These are phyloP conservation scores for Apiospora arundinis DNA, from an alignment of 2,329 filamentous ascomycete species.

Conservation along the genomic window DNA sequence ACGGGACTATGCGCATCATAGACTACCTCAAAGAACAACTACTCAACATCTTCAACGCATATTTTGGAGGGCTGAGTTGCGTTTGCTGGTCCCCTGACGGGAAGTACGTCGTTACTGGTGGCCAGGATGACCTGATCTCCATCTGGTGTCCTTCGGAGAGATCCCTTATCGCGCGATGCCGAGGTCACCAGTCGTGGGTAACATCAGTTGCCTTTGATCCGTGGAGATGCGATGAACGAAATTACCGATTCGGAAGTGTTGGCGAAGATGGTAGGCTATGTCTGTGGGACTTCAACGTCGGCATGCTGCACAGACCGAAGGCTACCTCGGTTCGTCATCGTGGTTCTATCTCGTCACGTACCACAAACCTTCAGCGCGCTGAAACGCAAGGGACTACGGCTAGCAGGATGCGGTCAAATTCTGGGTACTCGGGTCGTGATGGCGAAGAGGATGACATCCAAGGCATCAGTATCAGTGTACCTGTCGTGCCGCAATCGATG, in stretches of 20 bases:
- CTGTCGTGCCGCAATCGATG: conserved; percentile 82
- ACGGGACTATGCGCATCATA: conserved; percentile 87
- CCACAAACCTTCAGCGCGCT: conserved; percentile 57
- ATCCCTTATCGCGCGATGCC: conserved; percentile 86
- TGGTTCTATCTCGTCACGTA: conserved; percentile 59
- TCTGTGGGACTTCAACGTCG: conserved; percentile 96
- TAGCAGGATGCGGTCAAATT: conserved; percentile 73
- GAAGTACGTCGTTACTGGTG: conserved; percentile 92
- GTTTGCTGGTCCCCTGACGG: conserved; percentile 98
- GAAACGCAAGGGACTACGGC: conserved; percentile 66
- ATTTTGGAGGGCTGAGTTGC: conserved; percentile 91
- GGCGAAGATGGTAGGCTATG: conserved; percentile 91
- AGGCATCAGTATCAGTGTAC: conserved; percentile 73
- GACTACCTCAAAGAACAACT: conserved; percentile 93
- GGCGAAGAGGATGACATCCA: conserved; percentile 53
- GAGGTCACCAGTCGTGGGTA: conserved; percentile 96
- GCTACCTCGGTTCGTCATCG: conserved; percentile 65
- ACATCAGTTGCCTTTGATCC: conserved; percentile 93
- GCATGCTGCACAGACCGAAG: conserved; percentile 93
- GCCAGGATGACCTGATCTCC: conserved; percentile 93
- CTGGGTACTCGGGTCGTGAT: conserved; percentile 61
- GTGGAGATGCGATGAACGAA: conserved; percentile 94
- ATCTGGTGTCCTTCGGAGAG: conserved; percentile 92
- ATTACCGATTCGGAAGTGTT: conserved; percentile 94
- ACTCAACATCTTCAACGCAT: conserved; percentile 86